phyloP scores from a whole-genome alignment of 345 rosid species.

The Salix udensis region DNA sequence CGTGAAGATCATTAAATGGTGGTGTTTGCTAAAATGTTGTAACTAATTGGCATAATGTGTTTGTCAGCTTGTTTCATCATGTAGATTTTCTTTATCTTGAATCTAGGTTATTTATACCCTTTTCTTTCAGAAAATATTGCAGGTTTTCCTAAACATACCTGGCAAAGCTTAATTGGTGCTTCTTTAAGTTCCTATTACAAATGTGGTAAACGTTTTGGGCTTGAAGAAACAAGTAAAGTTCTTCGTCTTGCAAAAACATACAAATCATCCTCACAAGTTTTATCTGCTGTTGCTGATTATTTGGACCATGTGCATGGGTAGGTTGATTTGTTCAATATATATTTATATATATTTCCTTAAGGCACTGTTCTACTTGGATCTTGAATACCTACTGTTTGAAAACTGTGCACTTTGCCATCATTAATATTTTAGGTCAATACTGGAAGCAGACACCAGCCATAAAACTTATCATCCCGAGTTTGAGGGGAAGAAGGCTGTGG shows the following conservation, averaged over 20 bases:
- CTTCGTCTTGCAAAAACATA: slow-evolving; percentile 54
- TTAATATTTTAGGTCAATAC: slow-evolving; percentile 37
- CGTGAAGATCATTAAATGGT: too few species aligned
- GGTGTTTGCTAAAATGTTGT: too few species aligned
- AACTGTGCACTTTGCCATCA: background rate
- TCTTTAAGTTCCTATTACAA: slow-evolving; percentile 54
- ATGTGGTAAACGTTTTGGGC: slow-evolving; percentile 23
- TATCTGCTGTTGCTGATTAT: slow-evolving; percentile 70
- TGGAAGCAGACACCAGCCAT: slow-evolving; percentile 28
- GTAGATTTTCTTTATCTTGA: background rate
- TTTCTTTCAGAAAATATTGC: slow-evolving; percentile 47
- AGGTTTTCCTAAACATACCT: slow-evolving; percentile 44
- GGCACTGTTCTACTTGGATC: background rate
- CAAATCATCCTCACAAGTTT: slow-evolving; percentile 61
- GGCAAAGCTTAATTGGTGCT: slow-evolving; percentile 75
- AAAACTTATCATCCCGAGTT: slow-evolving; percentile 44
- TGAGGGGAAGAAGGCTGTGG: slow-evolving; percentile 36
- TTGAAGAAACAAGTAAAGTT: slow-evolving; percentile 48
- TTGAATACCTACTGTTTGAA: background rate
- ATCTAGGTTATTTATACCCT: slow-evolving; percentile 2
- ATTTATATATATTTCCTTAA: background rate
- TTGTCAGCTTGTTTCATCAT: too few species aligned
- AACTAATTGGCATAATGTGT: too few species aligned
- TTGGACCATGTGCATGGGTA: slow-evolving; percentile 64
- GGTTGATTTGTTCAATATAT: slow-evolving; percentile 22